A percentile compares a stretch with the other conserved stretches of the same genome.
Conservation (phyloP, 2,329 filamentous ascomycete genomes). For the Emericellopsis atlantica region DNA sequence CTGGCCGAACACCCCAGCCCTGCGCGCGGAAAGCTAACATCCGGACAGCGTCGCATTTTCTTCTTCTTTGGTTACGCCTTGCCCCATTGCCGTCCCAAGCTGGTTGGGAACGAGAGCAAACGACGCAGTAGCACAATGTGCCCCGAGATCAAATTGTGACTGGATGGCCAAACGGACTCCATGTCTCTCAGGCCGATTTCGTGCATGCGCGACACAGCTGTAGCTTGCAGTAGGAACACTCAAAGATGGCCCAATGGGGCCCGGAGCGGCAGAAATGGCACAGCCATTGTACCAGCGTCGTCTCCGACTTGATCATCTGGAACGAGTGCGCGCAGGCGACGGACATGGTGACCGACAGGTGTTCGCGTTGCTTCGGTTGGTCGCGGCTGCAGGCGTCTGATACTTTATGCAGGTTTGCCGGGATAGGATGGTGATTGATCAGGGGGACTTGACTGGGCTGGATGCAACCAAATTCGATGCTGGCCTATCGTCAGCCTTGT, state of each 20-base stretch:
- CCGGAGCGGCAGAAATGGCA: slow-evolving; percentile 53
- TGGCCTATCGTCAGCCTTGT: slow-evolving; percentile 1
- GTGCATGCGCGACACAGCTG: slow-evolving; percentile 50
- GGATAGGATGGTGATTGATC: no score
- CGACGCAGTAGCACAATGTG: no score
- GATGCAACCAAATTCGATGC: not conserved
- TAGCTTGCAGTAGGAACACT: slow-evolving; percentile 56
- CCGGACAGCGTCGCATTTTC: no score
- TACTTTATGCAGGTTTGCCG: not conserved
- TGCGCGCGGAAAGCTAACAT: no score
- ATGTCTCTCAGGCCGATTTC: slow-evolving; percentile 20
- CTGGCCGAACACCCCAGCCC: no score
- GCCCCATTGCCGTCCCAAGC: no score
- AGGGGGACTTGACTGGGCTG: not conserved
- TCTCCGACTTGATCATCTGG: slow-evolving; percentile 55
- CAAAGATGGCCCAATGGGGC: slow-evolving; percentile 56
- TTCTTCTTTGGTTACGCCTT: no score
- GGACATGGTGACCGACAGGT: slow-evolving; percentile 21
- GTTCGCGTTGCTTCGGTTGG: not conserved
- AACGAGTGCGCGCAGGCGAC: slow-evolving; percentile 49
- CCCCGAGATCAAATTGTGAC: no score
- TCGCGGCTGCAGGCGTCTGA: not conserved
- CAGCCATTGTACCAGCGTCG: slow-evolving; percentile 50
- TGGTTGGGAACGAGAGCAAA: no score
- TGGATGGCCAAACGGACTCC: no score